Percentiles rank a stretch among this genome's conserved stretches.
phyloP scores from a whole-genome alignment of 495 filamentous ascomycete genomes.

The Trichocladium uniseriatum region DNA sequence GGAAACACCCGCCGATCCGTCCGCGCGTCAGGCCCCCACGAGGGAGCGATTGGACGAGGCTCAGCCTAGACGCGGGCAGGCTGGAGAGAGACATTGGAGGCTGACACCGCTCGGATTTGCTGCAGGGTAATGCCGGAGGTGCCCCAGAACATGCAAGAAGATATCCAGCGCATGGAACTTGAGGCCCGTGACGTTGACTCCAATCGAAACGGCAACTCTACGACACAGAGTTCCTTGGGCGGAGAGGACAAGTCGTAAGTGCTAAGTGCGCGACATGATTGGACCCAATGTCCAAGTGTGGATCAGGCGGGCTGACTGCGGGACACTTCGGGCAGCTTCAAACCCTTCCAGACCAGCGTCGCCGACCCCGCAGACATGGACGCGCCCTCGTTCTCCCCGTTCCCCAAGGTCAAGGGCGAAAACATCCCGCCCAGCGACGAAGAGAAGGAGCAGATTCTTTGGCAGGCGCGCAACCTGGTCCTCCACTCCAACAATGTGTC shows the following conservation, averaged over 20 bases:
- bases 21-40: not conserved
- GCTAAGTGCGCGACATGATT: conserved; percentile 4
- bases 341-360: conserved; percentile 34
- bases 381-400: conserved; percentile 78
- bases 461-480: conserved; percentile 70
- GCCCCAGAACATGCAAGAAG: conserved; percentile 76
- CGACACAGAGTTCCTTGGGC: conserved; percentile 9
- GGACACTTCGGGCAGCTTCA: conserved; percentile 32
- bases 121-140: conserved; percentile 51
- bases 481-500: conserved; percentile 91
- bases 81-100: conserved; percentile 12
- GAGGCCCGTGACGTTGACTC: conserved; percentile 49
- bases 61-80: conserved; percentile 4
- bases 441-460: conserved; percentile 79
- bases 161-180: conserved; percentile 79
- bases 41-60: conserved; percentile 13
- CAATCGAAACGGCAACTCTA: conserved; percentile 29
- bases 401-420: conserved; percentile 75
- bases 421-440: conserved; percentile 94
- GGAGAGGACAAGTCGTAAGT: conserved; percentile 23
- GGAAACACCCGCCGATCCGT: conserved; percentile 1
- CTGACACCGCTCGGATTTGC: conserved; percentile 16
- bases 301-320: conserved; percentile 16
- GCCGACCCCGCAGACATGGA: conserved; percentile 34
- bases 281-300: conserved; percentile 6